phyloP scores from a whole-genome alignment of 148 eudicot genomes.

The Nyssa sinensis region DNA sequence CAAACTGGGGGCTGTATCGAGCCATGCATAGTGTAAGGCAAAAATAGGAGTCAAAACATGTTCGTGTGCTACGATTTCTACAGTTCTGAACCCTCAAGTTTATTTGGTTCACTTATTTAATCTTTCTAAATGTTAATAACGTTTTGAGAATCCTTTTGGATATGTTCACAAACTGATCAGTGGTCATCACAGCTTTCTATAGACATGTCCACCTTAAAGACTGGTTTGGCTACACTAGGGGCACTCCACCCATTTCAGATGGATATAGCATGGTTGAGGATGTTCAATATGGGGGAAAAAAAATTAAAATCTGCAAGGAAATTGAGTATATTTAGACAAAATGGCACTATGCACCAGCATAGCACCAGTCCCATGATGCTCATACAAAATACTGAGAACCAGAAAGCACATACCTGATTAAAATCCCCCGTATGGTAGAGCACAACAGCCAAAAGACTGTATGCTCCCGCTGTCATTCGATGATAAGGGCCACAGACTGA shows the following conservation, averaged over 20 bases:
- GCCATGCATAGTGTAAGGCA: background rate
- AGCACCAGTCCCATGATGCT: background rate
- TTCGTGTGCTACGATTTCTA: background rate
- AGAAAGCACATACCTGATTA: conserved; percentile 66
- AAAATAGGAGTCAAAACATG: background rate
- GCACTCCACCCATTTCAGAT: background rate
- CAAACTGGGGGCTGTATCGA: background rate
- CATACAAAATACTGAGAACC: background rate
- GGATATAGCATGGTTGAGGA: background rate
- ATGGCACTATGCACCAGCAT: background rate
- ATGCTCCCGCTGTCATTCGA: conserved; percentile 98
- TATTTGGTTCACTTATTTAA: background rate
- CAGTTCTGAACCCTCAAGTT: background rate
- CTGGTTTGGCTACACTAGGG: background rate
- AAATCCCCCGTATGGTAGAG: conserved; percentile 95
- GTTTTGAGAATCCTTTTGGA: background rate
- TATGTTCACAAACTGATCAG: background rate
- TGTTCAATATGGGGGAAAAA: background rate
- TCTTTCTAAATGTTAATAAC: background rate
- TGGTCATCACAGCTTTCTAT: background rate
- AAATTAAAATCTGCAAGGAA: background rate
- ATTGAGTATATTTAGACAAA: background rate
- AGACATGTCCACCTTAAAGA: background rate
- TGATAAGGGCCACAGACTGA: conserved; percentile 94
- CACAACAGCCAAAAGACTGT: conserved; percentile 93